Base-by-base conservation (phyloP, 1,284 basidiomycete species). In the Cerrena zonata region DNA sequence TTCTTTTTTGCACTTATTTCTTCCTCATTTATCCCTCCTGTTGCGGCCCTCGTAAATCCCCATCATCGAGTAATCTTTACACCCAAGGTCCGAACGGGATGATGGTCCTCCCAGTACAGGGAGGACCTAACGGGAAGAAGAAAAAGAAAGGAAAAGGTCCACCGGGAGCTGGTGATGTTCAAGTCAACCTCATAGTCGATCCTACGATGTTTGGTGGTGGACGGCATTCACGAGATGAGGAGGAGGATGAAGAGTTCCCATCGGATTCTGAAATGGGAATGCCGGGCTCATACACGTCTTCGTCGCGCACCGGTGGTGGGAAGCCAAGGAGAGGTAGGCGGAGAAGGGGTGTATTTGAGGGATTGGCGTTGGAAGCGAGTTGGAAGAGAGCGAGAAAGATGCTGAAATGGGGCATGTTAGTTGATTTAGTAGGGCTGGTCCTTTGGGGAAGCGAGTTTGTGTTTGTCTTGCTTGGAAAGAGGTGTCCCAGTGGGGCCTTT, bases 101-200 rank as follows among this genome's bases (percentile, higher is more conserved):
- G 74, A 79, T 83, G 75, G 80, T 85, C 10, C 69, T 86, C 1
- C 83, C 84, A 2, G 74, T 86, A 1, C 73, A 75, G 49, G 68
- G 70, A 18, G 60, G 76, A 4, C 72, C 72, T 0, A 68, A 65
- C 2, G 62, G 71, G 53, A 67, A 69, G 49, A 63, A 69, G 52
- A 73, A 70, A 48, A 69, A 69, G 48, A 62, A 58, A 22, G 68
- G 66, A 51, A 64, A 61, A 51, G 65, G 69, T 52, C 64, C 64
- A 25, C 62, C 59, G 50, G 64, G 62, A 10, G 60, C 61, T 30
- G 72, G 73, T 39, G 67, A 43, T 56, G 78, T 86, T 0, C 83
- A 86, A 52, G 82, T 86, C 47, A 87, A 86, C 61, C 69, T 86
- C 42, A 86, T 86, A 54, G 80, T 86, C 26, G 82, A 86, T 61